Evolutionary conservation across 805 yeast genomes (phyloP), one percentile per base, ranked within the genome.

Genomic region (Wickerhamiella sorbophila): DNA sequence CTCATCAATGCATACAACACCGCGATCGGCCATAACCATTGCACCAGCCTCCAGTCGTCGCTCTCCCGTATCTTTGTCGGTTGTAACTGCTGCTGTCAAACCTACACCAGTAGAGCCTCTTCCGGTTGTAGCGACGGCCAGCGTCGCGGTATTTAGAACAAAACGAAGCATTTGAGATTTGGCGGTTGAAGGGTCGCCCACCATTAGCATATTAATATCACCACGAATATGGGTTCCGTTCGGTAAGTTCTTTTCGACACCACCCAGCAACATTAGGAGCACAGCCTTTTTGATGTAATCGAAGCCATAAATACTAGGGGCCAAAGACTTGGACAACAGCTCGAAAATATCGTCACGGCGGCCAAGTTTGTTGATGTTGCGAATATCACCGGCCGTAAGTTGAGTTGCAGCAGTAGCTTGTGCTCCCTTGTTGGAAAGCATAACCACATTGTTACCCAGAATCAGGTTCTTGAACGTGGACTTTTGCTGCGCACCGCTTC

Each of bases 71-170:
- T 91, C 98, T 55, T 79, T 80, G 62, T 91, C 98, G 1, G 87
- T 74, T 5, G 96, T 87, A 2, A 91, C 98, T 1, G 98, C 98
- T 16, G 98, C 98, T 0, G 98, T 91, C 55, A 91, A 72, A 84
- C 98, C 98, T 36, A 91, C 98, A 61, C 98, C 98, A 1, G 97
- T 87, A n/a, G 97, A 88, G 48, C 98, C 98, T 61, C 95, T 77
- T 67, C 98, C 98, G 0, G 98, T 91, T 1, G 98, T 91, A 21
- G 97, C 96, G 52, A 91, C 86, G 3, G 97, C 97, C 52, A 91
- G 67, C 1, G 94, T 70, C 1, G 98, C 98, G 1, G 97, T 88
- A 59, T 88, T 91, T 48, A 91, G 69, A 16, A 91, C 97, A 57
- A 91, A 88, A 50, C 97, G 72, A 48, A 91, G 71, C 67, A 91